Conservation (phyloP, 2,329 filamentous ascomycete genomes). For the Chaetomium sp. region DNA sequence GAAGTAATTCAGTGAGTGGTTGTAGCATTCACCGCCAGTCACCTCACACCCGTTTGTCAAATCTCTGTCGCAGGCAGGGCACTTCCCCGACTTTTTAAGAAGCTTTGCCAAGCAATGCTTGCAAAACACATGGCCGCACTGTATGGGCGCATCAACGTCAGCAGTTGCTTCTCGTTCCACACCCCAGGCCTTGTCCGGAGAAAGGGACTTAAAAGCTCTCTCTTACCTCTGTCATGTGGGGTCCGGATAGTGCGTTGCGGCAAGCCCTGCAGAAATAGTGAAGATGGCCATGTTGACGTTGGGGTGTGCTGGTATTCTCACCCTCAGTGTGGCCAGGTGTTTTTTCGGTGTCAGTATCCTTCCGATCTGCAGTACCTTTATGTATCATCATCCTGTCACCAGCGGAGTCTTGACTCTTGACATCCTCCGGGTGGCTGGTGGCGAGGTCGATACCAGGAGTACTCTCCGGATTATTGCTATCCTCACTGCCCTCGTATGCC, state of each 20-base stretch:
- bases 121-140: slow-evolving; percentile 15
- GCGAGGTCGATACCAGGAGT: too few relatives aligned
- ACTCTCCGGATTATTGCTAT: too few relatives aligned
- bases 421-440: too few relatives aligned
- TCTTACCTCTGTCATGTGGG: slow-evolving; percentile 2
- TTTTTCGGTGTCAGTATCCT: background rate
- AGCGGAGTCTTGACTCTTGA: background rate
- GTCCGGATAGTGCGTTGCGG: background rate
- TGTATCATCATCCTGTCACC: background rate
- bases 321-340: too few relatives aligned
- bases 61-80: background rate
- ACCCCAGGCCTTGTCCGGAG: background rate
- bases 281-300: background rate
- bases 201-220: background rate
- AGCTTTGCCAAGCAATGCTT: background rate
- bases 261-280: slow-evolving; percentile 11
- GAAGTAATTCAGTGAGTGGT: background rate
- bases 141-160: background rate
- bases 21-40: background rate
- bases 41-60: background rate
- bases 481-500: too few relatives aligned
- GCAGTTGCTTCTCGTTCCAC: background rate
- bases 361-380: background rate
- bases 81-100: background rate
- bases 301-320: background rate